Evolutionary conservation across 192 early-diverging fungal species (phyloP), one percentile per base, ranked within the genome.

Genomic region (Phlyctochytrium arcticum): DNA sequence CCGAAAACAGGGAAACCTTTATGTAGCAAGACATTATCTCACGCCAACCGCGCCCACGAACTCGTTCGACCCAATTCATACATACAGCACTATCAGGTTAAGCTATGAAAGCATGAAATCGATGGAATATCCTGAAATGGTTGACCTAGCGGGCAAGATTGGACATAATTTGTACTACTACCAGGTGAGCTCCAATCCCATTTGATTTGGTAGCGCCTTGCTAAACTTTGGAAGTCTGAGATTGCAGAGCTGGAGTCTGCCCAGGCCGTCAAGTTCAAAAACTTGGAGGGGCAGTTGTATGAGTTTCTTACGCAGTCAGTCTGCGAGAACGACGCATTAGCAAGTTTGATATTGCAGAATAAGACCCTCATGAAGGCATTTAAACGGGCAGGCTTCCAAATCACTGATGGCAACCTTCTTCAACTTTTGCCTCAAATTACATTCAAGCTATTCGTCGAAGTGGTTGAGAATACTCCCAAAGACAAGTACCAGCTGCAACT

Each of bases 1-100:
- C 1, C 68, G 76, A 26, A 59, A 78, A 2, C 88, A 89, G 65
- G 66, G 75, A 3, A 79, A 83, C 55, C 81, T 83, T 63, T 65
- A 60, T 29, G 81, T 88, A 2, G 83, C 88, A n/a, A 62, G 63
- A 5, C 58, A 37, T 26, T 65, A 67, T 26, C 62, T 44, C 39
- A 44, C 39, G 1, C 39, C 42, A 8, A 6, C 33, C 23, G 47
- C 19, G 5, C 5, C 54, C 17, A n/a, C n/a, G n/a, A 61, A 39
- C 15, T 50, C 35, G 6, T 75, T 78, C 42, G 57, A 71, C 36
- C 57, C 69, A 5, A 65, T 46, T 10, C 65, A 66, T 37, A 49
- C 42, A 42, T 54, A 61, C 19, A 54, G 47, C n/a, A 67, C 60
- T 51, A 66, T 68, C 39, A 68, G 68, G 36, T 42, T 71, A 31